A percentile compares a stretch with the other conserved stretches of the same genome.
These are phyloP conservation scores for Irineochytrium annulatum DNA, from an alignment of 192 early-diverging fungal species.

Conservation along the genomic window DNA sequence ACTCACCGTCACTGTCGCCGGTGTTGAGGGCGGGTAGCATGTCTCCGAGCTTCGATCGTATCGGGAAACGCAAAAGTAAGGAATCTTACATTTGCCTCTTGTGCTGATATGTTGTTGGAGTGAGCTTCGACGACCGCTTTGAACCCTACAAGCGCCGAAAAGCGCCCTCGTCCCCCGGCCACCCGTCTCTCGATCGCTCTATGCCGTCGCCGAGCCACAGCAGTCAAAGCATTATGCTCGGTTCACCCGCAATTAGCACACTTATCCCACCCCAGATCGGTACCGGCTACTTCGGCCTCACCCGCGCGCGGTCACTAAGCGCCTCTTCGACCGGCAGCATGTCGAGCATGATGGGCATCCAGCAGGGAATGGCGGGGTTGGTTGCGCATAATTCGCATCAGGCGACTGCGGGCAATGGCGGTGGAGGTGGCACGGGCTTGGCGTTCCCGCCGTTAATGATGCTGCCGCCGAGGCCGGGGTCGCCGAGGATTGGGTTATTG, in stretches of 20 bases:
- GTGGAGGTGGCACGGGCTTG: not conserved
- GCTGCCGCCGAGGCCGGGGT: constrained; percentile 3
- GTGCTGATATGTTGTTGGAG: constrained; percentile 5
- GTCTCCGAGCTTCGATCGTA: constrained; percentile 19
- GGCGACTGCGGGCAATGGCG: not conserved
- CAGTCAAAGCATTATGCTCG: not conserved
- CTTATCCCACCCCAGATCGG: no score
- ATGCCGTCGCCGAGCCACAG: no score
- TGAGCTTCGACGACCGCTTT: constrained; percentile 33
- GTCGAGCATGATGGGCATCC: not conserved
- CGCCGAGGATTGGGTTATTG: constrained; percentile 19
- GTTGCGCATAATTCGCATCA: not conserved
- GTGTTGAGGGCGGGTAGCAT: constrained; percentile 19
- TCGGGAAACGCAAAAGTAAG: constrained; percentile 37
- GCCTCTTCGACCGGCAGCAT: not conserved
- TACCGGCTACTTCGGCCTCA: constrained; percentile 4
- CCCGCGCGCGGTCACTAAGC: not conserved
- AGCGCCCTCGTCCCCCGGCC: not conserved
- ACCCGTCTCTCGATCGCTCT: no score
- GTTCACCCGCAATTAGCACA: not conserved
- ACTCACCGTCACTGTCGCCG: constrained; percentile 36
- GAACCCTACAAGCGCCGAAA: constrained; percentile 34
- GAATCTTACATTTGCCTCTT: not conserved
- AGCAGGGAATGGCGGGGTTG: not conserved
- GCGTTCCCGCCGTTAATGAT: not conserved